A percentile compares a stretch with the other conserved stretches of the same genome.
These are phyloP conservation scores for Chiua virens DNA, from an alignment of 768 basidiomycete genomes.

Conservation along the genomic window DNA sequence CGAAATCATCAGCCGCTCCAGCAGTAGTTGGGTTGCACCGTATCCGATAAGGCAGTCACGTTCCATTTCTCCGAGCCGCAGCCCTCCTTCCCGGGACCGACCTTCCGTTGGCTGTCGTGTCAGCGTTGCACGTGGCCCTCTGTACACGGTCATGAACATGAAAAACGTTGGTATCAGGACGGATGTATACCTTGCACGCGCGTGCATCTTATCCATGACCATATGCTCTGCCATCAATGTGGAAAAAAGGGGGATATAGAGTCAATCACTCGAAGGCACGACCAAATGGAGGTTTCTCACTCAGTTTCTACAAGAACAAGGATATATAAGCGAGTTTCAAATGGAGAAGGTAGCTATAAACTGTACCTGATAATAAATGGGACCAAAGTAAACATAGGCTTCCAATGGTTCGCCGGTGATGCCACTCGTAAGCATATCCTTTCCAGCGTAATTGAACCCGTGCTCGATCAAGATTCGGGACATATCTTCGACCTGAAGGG, in stretches of 20 bases:
- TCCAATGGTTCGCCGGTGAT: constrained; percentile 97
- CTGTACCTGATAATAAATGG: constrained; percentile 92
- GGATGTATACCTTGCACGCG: constrained; percentile 76
- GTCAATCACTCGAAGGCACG: constrained; percentile 9
- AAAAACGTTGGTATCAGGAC: constrained; percentile 1
- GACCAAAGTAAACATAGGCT: constrained; percentile 98
- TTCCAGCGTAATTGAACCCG: constrained; percentile 97
- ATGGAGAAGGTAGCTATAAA: constrained; percentile 8
- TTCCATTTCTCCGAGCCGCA: constrained; percentile 99
- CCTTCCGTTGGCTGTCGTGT: constrained; percentile 99
- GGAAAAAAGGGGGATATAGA: neutral
- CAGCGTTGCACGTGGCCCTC: constrained; percentile 93
- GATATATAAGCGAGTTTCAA: constrained; percentile 1
- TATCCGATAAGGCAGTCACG: constrained; percentile 98
- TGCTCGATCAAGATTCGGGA: constrained; percentile 91
- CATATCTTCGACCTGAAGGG: constrained; percentile 89
- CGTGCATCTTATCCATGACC: constrained; percentile 99
- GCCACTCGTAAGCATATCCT: constrained; percentile 97
- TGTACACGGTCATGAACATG: constrained; percentile 32
- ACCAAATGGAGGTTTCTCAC: constrained; percentile 46
- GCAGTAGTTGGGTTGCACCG: constrained; percentile 94
- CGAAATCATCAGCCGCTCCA: constrained; percentile 98
- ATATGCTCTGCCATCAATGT: constrained; percentile 70
- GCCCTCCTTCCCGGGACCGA: constrained; percentile 93
- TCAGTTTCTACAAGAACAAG: constrained; percentile 70